Percentiles rank a stretch among this genome's conserved stretches.
phyloP scores from a whole-genome alignment of 495 filamentous ascomycete genomes.

The Astrothelium subdiscretum region DNA sequence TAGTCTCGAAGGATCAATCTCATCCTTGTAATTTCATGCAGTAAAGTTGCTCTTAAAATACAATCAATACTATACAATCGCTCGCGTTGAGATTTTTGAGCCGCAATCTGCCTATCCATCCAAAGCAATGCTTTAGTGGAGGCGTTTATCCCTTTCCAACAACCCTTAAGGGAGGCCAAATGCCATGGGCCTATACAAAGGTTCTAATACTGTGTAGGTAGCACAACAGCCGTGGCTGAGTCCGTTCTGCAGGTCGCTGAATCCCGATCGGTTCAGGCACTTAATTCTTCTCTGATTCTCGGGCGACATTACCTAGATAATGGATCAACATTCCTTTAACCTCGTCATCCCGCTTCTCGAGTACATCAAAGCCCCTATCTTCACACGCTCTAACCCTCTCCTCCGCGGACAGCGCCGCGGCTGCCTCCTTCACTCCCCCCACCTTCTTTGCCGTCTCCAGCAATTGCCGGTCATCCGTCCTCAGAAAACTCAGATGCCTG shows the following conservation, averaged over 20 bases:
- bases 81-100: too few species aligned
- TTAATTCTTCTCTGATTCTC: background rate
- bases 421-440: constrained; percentile 33
- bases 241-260: background rate
- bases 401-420: constrained; percentile 32
- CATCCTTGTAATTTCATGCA: too few species aligned
- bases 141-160: too few species aligned
- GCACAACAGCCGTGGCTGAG: too few species aligned
- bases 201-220: too few species aligned
- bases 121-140: too few species aligned
- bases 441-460: constrained; percentile 16
- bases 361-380: constrained; percentile 36
- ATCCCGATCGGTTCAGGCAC: background rate
- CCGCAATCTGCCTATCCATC: too few species aligned
- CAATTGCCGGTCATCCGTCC: constrained; percentile 49
- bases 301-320: background rate
- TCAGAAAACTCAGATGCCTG: constrained; percentile 40
- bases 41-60: too few species aligned
- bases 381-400: constrained; percentile 49
- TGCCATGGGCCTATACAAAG: background rate
- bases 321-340: constrained; percentile 16
- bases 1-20: too few species aligned
- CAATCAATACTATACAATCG: too few species aligned
- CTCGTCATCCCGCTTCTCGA: constrained; percentile 21
- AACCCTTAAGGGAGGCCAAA: too few species aligned